Evolutionary conservation across 768 basidiomycete genomes (phyloP).

Genomic region (Boletus rex-veris): DNA sequence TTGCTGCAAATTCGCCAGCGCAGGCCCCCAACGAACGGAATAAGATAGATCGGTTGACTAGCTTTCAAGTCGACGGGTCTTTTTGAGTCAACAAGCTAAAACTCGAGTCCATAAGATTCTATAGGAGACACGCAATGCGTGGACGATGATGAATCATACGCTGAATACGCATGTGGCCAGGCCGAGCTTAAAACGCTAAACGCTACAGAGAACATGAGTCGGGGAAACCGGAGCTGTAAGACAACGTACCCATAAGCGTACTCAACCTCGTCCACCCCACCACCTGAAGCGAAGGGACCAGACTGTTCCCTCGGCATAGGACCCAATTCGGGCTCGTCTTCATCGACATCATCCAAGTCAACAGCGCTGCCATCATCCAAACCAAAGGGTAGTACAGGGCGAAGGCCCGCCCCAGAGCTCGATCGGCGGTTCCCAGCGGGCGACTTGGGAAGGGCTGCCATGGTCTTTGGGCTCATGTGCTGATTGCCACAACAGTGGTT

Average conservation of each 20-base stretch:
- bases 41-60: too few relatives aligned
- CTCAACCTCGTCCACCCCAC: slow-evolving; percentile 87
- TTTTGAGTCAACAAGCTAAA: not conserved
- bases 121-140: not conserved
- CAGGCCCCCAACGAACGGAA: not conserved
- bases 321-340: slow-evolving; percentile 64
- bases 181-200: slow-evolving; percentile 8
- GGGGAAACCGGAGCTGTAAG: not conserved
- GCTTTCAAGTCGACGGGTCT: too few relatives aligned
- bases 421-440: slow-evolving; percentile 80
- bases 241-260: slow-evolving; percentile 75
- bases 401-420: slow-evolving; percentile 78
- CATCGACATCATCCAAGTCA: slow-evolving; percentile 58
- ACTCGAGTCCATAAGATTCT: not conserved
- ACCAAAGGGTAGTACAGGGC: slow-evolving; percentile 76
- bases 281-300: slow-evolving; percentile 72
- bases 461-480: slow-evolving; percentile 96
- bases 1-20: not conserved
- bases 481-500: slow-evolving; percentile 26
- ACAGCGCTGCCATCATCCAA: slow-evolving; percentile 75
- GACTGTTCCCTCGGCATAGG: slow-evolving; percentile 73
- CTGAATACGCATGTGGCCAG: too few relatives aligned
- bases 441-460: slow-evolving; percentile 90
- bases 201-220: slow-evolving; percentile 20
- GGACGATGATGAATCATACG: too few relatives aligned